Evolutionary conservation across 345 rosid species (phyloP), one percentile per base, ranked within the genome.

Genomic region (Citrus trifoliata): DNA sequence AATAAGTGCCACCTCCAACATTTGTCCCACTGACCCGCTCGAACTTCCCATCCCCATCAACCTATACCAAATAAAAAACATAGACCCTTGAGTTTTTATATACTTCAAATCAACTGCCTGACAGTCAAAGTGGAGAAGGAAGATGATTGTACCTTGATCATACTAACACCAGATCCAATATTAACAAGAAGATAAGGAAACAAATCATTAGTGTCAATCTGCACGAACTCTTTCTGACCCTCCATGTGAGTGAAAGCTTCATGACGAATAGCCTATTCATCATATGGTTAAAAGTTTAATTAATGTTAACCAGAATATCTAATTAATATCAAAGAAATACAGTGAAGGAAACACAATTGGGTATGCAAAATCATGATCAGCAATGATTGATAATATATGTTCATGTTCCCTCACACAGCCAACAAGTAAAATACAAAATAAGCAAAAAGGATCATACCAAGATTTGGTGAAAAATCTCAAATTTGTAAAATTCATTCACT

Each of bases 201-300:
- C 88, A 96, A 75, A 53, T 96, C 98, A 86, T 94, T 93, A 7
- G 82, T 84, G 75, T 96, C 99, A 73, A 96, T 89, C 89, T 93
- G 99, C 81, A 94, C 93, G 85, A 96, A 96, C 85, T 94, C 94
- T 87, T 96, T 96, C 77, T 84, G 93, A 70, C 97, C 93, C 80
- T 96, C 98, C 88, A 90, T 90, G 86, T 96, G 98, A 6, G 99
- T 96, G 82, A 89, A 96, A 84, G 99, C 99, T 89, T 96, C 99
- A 89, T 96, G 99, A 58, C 98, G 95, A 86, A 96, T 94, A 85
- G 99, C 99, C 99, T 96, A 84, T 82, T 51, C 81, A 78, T 71
- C 66, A 28, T 53, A 33, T 53, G 37, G 58, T 60, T 58, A 61
- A 58, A 46, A 77, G 64, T 68, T 46, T 46, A 63, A 67, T 60